phyloP scores from a whole-genome alignment of 2,329 filamentous ascomycete genomes.

The Orbilia javanica region DNA sequence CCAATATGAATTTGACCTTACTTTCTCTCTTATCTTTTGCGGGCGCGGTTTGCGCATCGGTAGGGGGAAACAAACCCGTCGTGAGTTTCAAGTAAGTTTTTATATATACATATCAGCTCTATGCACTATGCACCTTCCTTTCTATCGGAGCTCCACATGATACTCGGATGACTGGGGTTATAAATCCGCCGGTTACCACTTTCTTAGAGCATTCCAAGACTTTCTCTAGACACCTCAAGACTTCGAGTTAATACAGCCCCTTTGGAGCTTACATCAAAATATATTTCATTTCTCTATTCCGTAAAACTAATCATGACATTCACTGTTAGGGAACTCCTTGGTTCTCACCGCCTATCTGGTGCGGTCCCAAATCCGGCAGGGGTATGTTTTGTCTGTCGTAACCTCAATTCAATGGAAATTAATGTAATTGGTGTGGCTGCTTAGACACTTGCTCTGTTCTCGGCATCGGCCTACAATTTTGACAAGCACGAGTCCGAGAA shows the following conservation, averaged over 20 bases:
- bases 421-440: not conserved
- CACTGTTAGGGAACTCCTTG: conserved; percentile 81
- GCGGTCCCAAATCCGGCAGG: conserved; percentile 75
- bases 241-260: not conserved
- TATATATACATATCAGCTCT: not conserved
- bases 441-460: conserved; percentile 67
- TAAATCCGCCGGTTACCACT: not conserved
- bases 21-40: conserved; percentile 12
- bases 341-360: conserved; percentile 78
- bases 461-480: conserved; percentile 83
- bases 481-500: conserved; percentile 75
- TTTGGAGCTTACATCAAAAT: not conserved
- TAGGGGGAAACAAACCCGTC: not conserved
- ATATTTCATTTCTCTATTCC: not conserved
- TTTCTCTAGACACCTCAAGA: not conserved
- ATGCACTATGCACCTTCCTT: conserved; percentile 29
- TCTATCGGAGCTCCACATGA: conserved; percentile 15
- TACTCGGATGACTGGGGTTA: not conserved
- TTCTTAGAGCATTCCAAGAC: not conserved
- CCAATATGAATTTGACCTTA: conserved; percentile 37
- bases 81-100: conserved; percentile 42
- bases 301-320: conserved; percentile 69
- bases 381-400: conserved; percentile 71
- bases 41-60: conserved; percentile 7
- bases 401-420: conserved; percentile 62